phyloP scores from a whole-genome alignment of 1,284 basidiomycete genomes.

The Trametes polyzona region DNA sequence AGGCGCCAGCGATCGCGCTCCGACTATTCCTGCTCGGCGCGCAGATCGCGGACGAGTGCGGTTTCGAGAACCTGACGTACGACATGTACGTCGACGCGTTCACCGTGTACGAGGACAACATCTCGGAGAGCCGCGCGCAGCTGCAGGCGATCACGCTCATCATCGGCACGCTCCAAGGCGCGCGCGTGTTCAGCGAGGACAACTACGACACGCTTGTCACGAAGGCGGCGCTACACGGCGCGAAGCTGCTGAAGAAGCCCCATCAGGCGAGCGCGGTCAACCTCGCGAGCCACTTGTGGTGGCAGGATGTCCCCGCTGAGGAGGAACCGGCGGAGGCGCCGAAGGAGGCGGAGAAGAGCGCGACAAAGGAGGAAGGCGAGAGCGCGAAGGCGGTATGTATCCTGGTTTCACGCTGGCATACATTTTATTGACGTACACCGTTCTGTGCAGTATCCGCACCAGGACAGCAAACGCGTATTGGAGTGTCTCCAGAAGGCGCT shows the following conservation, averaged over 20 bases:
- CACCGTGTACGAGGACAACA: constrained; percentile 94
- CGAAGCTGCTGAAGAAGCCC: constrained; percentile 93
- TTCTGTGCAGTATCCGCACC: constrained; percentile 71
- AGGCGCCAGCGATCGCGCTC: constrained; percentile 87
- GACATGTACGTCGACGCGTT: constrained; percentile 97
- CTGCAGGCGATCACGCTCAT: constrained; percentile 92
- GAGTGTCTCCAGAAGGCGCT: constrained; percentile 95
- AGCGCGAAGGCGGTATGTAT: constrained; percentile 60
- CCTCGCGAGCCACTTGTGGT: constrained; percentile 94
- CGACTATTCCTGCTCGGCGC: constrained; percentile 93
- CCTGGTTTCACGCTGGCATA: background rate
- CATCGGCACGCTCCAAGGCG: constrained; percentile 84
- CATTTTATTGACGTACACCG: background rate
- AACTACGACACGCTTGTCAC: constrained; percentile 96
- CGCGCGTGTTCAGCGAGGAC: constrained; percentile 85
- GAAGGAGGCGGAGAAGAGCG: constrained; percentile 41
- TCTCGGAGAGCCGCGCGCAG: constrained; percentile 91
- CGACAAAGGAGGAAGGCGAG: constrained; percentile 50
- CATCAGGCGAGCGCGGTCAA: constrained; percentile 95
- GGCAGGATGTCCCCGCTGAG: constrained; percentile 71
- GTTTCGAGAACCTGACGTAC: constrained; percentile 92
- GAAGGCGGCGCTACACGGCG: constrained; percentile 93
- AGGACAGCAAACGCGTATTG: constrained; percentile 93
- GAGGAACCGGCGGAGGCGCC: constrained; percentile 37
- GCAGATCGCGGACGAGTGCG: constrained; percentile 90